Conservation (phyloP, 805 yeast species). For the Sugiyamaella lignohabitans region DNA sequence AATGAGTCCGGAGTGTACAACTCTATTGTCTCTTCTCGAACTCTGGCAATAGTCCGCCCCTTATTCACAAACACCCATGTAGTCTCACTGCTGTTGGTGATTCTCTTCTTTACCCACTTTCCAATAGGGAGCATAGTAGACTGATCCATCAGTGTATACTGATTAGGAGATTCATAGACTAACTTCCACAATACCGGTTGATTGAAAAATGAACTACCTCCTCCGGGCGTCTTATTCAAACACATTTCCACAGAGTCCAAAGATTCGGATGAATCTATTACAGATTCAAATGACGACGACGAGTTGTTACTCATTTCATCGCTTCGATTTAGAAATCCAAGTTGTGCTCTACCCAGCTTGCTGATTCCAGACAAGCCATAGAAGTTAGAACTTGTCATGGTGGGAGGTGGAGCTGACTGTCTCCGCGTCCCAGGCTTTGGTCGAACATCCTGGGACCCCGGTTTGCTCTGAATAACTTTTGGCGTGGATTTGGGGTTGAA, state of each 20-base stretch:
- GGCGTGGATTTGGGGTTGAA: not conserved
- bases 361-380: not conserved
- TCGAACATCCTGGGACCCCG: not conserved
- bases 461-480: too few species aligned
- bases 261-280: not conserved
- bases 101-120: constrained; percentile 13
- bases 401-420: not conserved
- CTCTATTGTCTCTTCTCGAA: constrained; percentile 2
- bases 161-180: constrained; percentile 5
- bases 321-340: not conserved
- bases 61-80: constrained; percentile 9
- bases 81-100: constrained; percentile 1
- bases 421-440: not conserved
- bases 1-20: constrained; percentile 3
- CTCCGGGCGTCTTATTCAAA: too few species aligned
- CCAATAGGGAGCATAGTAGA: constrained; percentile 18
- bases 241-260: too few species aligned
- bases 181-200: constrained; percentile 22
- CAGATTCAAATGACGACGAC: not conserved
- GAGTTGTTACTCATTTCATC: not conserved
- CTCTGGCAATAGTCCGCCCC: constrained; percentile 3
- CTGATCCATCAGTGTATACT: constrained; percentile 17
- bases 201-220: constrained; percentile 5
- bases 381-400: not conserved
- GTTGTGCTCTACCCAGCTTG: not conserved